These are phyloP conservation scores for Starmera quercuum DNA, from an alignment of 805 yeast species.

Conservation along the genomic window DNA sequence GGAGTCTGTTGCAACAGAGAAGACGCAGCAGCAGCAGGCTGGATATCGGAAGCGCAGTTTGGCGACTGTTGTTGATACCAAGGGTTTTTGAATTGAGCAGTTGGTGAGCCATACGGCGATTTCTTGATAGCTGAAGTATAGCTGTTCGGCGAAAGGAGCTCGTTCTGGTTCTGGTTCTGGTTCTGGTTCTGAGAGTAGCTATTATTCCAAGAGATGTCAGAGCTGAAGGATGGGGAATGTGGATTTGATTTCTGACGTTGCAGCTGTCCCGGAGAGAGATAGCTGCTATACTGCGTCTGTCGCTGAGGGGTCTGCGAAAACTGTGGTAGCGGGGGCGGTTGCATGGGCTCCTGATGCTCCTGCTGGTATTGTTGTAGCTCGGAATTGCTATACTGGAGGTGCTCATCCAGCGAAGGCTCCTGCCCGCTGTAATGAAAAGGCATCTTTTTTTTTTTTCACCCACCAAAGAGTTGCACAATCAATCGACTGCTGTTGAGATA, in stretches of 20 bases:
- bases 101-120: conserved; percentile 22
- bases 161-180: too few species aligned
- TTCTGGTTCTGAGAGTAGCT: conserved; percentile 11
- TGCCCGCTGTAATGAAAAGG: conserved; percentile 3
- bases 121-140: conserved; percentile 2
- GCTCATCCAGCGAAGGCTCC: conserved; percentile 3
- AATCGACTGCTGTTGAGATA: too few species aligned
- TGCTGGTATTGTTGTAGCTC: not conserved
- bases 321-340: conserved; percentile 4
- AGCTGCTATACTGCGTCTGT: conserved; percentile 2
- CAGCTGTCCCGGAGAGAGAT: conserved; percentile 2
- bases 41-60: not conserved
- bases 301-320: not conserved
- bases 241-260: conserved; percentile 1
- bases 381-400: conserved; percentile 2
- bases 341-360: conserved; percentile 4
- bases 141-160: too few species aligned
- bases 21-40: conserved; percentile 1
- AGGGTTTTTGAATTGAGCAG: conserved; percentile 20
- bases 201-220: conserved; percentile 17
- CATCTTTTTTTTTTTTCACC: not conserved
- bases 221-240: not conserved
- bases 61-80: conserved; percentile 17
- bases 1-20: conserved; percentile 8
- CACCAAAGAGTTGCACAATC: too few species aligned